Evolutionary conservation across 2,329 filamentous ascomycete species (phyloP), one percentile per base, ranked within the genome.

Genomic region (Botrytis aclada): DNA sequence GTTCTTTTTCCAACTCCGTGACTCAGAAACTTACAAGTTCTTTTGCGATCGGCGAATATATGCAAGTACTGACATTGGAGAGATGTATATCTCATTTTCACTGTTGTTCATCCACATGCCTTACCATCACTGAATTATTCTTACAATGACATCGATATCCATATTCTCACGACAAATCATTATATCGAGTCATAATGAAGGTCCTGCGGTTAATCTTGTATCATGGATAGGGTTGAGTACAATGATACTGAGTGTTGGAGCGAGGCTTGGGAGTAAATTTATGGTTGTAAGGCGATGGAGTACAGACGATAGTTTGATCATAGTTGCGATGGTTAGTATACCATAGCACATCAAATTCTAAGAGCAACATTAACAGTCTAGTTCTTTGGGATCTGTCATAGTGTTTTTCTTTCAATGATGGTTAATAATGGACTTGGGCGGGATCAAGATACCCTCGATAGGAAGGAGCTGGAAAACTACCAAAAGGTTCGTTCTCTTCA

Each of bases 171-270:
- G 64, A 16, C 54, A 72, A 58, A 79, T 82, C 72, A 79, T 81
- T 34, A 80, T 84, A n/a, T 82, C 82, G 67, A 78, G 80, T 32
- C 75, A 76, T 45, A 83, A 84, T 73, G 81, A 83, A 76, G 81
- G 81, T 18, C 82, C 81, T 18, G 79, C 80, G 75, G 77, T 84
- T 18, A 81, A 83, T 29, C 81, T 84, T 51, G 79, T 80, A 14
- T 79, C 79, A 9, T 81, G 82, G 16, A 70, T 84, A n/a, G 81
- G 82, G 3, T 77, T 83, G 70, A 78, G 79, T 22, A 73, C 82
- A 10, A 80, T 82, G 51, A 73, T 83, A 34, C 77, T 81, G 16
- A 80, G 80, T 66, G 79, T 83, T 29, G 71, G 80, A 14, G 82
- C 83, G 29, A 78, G 82, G 37, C 74, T 83, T 3, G 82, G 73